Base-by-base conservation (phyloP, 805 yeast species). In the Candida sakaeoensis region DNA sequence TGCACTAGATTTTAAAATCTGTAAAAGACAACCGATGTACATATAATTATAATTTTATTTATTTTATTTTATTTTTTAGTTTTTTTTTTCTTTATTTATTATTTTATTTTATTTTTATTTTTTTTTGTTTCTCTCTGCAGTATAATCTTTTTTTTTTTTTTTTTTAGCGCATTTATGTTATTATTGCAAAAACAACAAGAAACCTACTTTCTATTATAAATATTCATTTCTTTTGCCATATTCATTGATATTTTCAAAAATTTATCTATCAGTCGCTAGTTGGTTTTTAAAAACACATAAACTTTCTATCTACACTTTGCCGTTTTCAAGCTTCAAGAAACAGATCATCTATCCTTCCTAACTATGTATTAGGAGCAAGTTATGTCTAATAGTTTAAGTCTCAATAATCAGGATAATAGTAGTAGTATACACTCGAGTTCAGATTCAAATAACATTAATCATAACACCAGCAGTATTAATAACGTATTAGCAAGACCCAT, bases 301-400 rank as follows among this genome's bases (percentile, higher is more conserved):
- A 6, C 29, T 9, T 6, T n/a, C n/a, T n/a, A n/a, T 13, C 13
- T 9, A 26, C 6, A 26, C 29, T 9, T 26, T 21, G n/a, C 14
- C 16, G 7, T 29, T 15, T 8, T 29, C 15, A 14, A 8, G 12
- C 8, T 29, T 29, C 19, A 21, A n/a, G n/a, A n/a, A n/a, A n/a
- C n/a, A n/a, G n/a, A n/a, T n/a, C n/a, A n/a, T n/a, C n/a, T n/a
- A n/a, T n/a, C n/a, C n/a, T n/a, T n/a, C n/a, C n/a, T 23, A 15
- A 33, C 28, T 33, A 33, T 33, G 36, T 33, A 33, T 22, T 33
- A 31, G 15, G 23, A 33, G 4, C 4, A 33, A 18, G 36, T 33
- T 13, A 33, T 33, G 36, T 33, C 36, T n/a, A 33, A 33, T 33
- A 33, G 27, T 14, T 21, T 21, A 12, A 33, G 18, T n/a, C 26